Percentiles rank a stretch among this genome's conserved stretches.
These are phyloP conservation scores for Fusarium liriodendri DNA, from an alignment of 2,329 filamentous ascomycete genomes.

Conservation along the genomic window DNA sequence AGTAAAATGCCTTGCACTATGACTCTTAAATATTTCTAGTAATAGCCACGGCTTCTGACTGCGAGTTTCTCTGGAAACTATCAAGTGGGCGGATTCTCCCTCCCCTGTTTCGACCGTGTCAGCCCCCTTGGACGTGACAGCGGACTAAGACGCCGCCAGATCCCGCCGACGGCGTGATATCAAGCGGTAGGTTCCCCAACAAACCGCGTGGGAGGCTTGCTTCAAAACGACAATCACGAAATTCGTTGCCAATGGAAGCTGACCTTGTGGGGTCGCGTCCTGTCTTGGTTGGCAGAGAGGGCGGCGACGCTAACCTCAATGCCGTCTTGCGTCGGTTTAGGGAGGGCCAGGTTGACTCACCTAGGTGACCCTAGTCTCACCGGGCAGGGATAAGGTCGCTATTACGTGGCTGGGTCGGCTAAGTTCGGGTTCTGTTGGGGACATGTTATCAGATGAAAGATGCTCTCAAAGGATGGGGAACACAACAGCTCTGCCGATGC, in stretches of 20 bases:
- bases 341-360: slow-evolving; percentile 24
- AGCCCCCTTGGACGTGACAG: neutral
- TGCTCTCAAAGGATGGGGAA: neutral
- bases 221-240: slow-evolving; percentile 24
- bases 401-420: slow-evolving; percentile 28
- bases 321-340: slow-evolving; percentile 33
- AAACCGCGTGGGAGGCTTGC: slow-evolving; percentile 11
- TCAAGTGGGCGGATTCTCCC: slow-evolving; percentile 8
- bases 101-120: neutral
- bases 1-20: neutral
- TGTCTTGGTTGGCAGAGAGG: slow-evolving; percentile 10
- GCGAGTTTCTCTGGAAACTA: slow-evolving; percentile 16
- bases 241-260: slow-evolving; percentile 23
- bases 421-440: slow-evolving; percentile 31
- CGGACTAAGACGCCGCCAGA: slow-evolving; percentile 12
- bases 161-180: neutral
- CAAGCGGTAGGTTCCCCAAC: slow-evolving; percentile 20
- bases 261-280: slow-evolving; percentile 19
- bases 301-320: slow-evolving; percentile 28
- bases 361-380: slow-evolving; percentile 20
- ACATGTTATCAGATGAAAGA: neutral
- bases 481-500: neutral
- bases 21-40: slow-evolving; percentile 30
- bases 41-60: neutral
- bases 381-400: neutral